Evolutionary conservation across 2,329 filamentous ascomycete species (phyloP), one percentile per base, ranked within the genome.

Genomic region (Coniochaeta sp.): DNA sequence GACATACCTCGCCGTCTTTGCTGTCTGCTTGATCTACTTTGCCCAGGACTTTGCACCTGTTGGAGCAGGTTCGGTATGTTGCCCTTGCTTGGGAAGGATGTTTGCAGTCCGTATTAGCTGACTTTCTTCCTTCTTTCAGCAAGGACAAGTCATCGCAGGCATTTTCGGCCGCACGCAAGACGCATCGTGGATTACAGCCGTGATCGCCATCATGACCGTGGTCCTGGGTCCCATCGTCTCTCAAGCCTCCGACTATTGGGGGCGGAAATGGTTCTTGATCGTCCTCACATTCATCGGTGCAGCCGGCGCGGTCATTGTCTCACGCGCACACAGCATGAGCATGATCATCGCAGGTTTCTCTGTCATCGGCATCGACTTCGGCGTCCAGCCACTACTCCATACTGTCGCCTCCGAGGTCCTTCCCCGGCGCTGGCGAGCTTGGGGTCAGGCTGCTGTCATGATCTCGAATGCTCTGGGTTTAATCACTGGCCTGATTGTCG

Each of bases 211-310:
- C 52, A 48, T 68, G 18, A 70, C 69, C 1, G 62, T 63, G 6
- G 65, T 70, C 9, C 58, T 69, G 9, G 57, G 62, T 8, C 68
- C 67, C 18, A 64, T 67, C 12, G 61, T 70, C 10, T 67, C 67
- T 12, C 70, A 72, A 53, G 70, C 67, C 0, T 65, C 68, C 18
- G 70, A 73, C 56, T 70, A 68, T 58, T 72, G 69, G 70, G 69
- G 70, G n/a, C 64, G 70, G 8, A 66, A 64, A 58, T 69, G 63
- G 65, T 67, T 72, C 51, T 62, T 74, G n/a, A 60, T 73, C 24
- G 48, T 63, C 18, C 59, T 65, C 9, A 69, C 63, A 1, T 26
- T 63, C 12, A 60, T 62, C 32, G 70, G 70, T 16, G 63, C 58
- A n/a, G 51, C 67, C 2, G 70, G 70, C 1, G 65, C 57, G 6